Evolutionary conservation across 192 early-diverging fungal genomes (phyloP).

Genomic region (Linnemannia zychae): DNA sequence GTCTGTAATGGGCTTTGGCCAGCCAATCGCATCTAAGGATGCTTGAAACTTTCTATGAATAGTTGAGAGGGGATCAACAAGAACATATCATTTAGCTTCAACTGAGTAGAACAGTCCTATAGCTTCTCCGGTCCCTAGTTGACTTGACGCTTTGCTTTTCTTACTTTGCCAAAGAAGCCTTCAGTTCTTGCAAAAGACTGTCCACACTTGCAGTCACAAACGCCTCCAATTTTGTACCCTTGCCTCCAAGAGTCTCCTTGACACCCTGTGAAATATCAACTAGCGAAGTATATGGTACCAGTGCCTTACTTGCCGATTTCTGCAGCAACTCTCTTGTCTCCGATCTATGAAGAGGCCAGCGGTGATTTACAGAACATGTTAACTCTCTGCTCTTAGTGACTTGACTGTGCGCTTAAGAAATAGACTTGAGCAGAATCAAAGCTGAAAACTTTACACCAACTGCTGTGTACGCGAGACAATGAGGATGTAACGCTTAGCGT

Average conservation of each 20-base stretch:
- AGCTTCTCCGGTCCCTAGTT: too few species aligned
- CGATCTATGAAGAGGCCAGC: background rate
- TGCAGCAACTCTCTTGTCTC: constrained; percentile 54
- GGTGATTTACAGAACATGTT: background rate
- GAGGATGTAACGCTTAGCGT: constrained; percentile 59
- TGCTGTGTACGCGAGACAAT: constrained; percentile 57
- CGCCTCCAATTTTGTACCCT: constrained; percentile 44
- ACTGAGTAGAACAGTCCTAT: background rate
- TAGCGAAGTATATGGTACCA: constrained; percentile 60
- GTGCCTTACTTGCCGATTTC: constrained; percentile 50
- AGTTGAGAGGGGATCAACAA: too few species aligned
- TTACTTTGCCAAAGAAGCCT: constrained; percentile 60
- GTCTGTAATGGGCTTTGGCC: constrained; percentile 57
- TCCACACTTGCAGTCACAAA: constrained; percentile 50
- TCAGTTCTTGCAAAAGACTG: constrained; percentile 62
- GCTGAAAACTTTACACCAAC: constrained; percentile 47
- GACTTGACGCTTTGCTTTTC: too few species aligned
- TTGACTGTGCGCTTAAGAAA: background rate
- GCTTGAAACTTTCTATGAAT: constrained; percentile 57
- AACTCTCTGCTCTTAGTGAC: background rate
- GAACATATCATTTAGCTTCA: background rate
- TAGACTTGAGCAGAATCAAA: background rate
- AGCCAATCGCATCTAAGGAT: constrained; percentile 54
- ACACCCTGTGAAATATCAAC: constrained; percentile 41
- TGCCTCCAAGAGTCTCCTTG: constrained; percentile 22